Base-by-base conservation (phyloP, 495 filamentous ascomycete species). In the Trichocladium uniseriatum region DNA sequence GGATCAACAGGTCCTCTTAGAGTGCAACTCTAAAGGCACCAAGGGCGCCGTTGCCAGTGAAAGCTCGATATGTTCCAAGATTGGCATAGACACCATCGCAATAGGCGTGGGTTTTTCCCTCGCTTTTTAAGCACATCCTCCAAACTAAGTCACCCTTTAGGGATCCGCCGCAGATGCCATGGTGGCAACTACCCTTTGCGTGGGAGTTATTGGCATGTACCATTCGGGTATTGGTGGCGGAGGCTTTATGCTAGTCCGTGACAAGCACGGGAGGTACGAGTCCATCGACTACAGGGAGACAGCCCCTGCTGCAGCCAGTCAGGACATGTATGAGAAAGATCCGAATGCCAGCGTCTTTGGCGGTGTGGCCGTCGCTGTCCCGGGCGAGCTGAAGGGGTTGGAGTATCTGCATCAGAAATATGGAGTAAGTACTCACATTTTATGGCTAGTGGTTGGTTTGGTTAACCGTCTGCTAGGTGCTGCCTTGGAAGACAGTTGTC, bases 181-280 rank as follows among this genome's bases (percentile, higher is more conserved):
- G 57, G 74, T 89, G 21, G 81, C 83, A 6, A 85, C 84, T 0
- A 78, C 80, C 36, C 72, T 89, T 38, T 90, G 86, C 38, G 77
- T 89, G 19, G 86, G 86, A 3, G 83, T 87, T 6, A 75, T 84
- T 45, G 83, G 84, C 77, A 91, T 92, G 86, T 88, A 91, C 53
- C 88, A 94, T 64, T 87, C 83, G 24, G 87, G 87, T 5, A 81
- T 94, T 31, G 87, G 87, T 3, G 89, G 89, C 5, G 89, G 89
- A n/a, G 89, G 89, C 0, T 95, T 95, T 66, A 81, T 84, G 74
- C 73, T 95, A 2, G 76, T 91, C 20, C 78, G 82, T 35, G 72
- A 78, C 21, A 66, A 72, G 5, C 66, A 79, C 31, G 84, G 84
- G 9, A 63, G 65, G 27, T 88, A 82, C 59, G 84, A 89, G 54